These are phyloP conservation scores for Penicillium sp. DNA, from an alignment of 2,329 filamentous ascomycete species.

Conservation along the genomic window DNA sequence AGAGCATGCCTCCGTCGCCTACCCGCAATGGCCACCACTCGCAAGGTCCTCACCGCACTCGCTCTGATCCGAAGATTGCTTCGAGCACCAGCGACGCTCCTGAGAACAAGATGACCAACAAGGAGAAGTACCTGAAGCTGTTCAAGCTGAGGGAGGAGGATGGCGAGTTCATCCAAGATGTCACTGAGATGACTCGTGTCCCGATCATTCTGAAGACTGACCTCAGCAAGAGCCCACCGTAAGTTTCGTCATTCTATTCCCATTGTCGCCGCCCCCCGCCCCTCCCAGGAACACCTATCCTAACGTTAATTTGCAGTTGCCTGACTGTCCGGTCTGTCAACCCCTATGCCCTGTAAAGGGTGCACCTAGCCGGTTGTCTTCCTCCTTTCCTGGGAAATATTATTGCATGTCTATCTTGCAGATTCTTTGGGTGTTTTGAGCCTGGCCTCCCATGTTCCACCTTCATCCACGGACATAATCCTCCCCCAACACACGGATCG, in stretches of 20 bases:
- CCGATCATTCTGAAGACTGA: conserved; percentile 99
- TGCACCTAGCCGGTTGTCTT: conserved; percentile 6
- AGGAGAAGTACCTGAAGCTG: conserved; percentile 92
- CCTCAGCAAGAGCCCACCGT: conserved; percentile 98
- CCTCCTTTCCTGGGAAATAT: conserved; percentile 25
- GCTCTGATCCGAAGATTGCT: conserved; percentile 90
- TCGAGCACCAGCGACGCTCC: conserved; percentile 66
- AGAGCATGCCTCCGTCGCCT: conserved; percentile 92
- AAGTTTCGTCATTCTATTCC: conserved; percentile 54
- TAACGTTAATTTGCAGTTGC: conserved; percentile 40
- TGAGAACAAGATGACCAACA: conserved; percentile 81
- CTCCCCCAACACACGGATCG: conserved; percentile 22
- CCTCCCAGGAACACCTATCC: background rate
- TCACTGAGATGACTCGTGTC: conserved; percentile 95
- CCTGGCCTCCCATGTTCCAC: conserved; percentile 8
- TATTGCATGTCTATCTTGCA: conserved; percentile 30
- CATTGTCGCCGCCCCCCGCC: background rate
- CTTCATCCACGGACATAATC: conserved; percentile 26
- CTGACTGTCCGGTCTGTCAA: conserved; percentile 55
- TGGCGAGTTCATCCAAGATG: conserved; percentile 96
- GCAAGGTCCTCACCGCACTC: conserved; percentile 77
- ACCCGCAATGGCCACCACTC: conserved; percentile 70
- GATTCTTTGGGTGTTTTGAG: conserved; percentile 18
- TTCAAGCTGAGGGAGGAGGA: conserved; percentile 90
- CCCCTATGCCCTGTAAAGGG: conserved; percentile 50